Conservation (phyloP, 805 yeast species). For the Ogataea ganodermae region DNA sequence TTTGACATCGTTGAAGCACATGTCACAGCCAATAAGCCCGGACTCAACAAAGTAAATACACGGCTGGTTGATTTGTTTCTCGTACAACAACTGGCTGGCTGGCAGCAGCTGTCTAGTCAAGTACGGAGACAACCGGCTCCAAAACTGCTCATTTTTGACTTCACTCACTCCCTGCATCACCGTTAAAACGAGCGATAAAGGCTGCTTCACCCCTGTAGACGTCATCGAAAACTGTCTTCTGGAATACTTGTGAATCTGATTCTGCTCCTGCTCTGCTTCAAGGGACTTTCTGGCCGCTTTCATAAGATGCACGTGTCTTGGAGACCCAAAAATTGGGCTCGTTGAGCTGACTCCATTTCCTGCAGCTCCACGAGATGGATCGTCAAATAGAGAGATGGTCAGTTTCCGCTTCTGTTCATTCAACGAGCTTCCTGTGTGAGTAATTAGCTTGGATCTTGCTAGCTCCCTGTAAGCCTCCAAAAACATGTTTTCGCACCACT, state of each 20-base stretch:
- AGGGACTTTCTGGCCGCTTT: conserved; percentile 50
- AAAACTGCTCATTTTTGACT: conserved; percentile 50
- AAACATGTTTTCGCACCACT: conserved; percentile 95
- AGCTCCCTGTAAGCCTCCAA: conserved; percentile 57
- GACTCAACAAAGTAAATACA: conserved; percentile 54
- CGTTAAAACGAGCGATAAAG: conserved; percentile 64
- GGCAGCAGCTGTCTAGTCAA: conserved; percentile 41
- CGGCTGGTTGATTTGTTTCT: conserved; percentile 47
- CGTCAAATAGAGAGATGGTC: conserved; percentile 22
- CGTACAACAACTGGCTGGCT: conserved; percentile 46
- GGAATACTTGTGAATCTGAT: conserved; percentile 17
- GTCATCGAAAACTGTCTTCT: conserved; percentile 16
- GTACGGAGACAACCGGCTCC: conserved; percentile 62
- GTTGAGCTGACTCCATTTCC: neutral
- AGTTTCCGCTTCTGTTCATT: conserved; percentile 17
- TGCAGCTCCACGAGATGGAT: conserved; percentile 3
- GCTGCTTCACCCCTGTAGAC: conserved; percentile 33
- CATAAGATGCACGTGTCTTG: conserved; percentile 52
- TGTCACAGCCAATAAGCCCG: conserved; percentile 54
- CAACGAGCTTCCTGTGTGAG: neutral
- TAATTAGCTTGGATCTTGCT: conserved; percentile 8
- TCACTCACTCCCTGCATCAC: conserved; percentile 62
- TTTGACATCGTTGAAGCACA: conserved; percentile 40
- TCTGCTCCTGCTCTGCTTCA: conserved; percentile 39
- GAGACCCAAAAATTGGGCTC: conserved; percentile 44